A percentile compares a stretch with the other conserved stretches of the same genome.
Evolutionary conservation across 2,329 filamentous ascomycete species (phyloP).

Genomic region (Hansfordia pulvinata): DNA sequence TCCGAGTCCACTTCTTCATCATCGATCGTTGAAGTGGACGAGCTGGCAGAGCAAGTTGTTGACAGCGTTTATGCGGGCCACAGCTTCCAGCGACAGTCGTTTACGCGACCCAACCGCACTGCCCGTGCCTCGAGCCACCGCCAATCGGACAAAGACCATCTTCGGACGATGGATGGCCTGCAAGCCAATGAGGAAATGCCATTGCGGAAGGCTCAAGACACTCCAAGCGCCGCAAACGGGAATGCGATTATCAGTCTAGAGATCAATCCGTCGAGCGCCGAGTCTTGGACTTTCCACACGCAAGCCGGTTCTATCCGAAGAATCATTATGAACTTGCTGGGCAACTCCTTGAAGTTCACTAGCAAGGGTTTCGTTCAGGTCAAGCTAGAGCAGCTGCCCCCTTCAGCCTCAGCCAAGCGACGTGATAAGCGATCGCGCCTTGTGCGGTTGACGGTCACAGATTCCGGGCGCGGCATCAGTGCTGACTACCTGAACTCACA

Average conservation of each 20-base stretch:
- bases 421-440: slow-evolving; percentile 5
- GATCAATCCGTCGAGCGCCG: too few species aligned
- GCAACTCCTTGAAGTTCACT: slow-evolving; percentile 40
- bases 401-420: slow-evolving; percentile 6
- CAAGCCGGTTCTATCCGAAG: slow-evolving; percentile 8
- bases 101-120: slow-evolving; percentile 4
- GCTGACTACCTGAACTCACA: slow-evolving; percentile 45
- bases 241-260: too few species aligned
- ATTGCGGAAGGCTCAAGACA: too few species aligned
- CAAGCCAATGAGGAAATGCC: too few species aligned
- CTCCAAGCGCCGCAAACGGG: too few species aligned
- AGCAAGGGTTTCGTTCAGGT: slow-evolving; percentile 27
- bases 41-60: slow-evolving; percentile 29
- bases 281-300: neutral
- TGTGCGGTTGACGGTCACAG: slow-evolving; percentile 34
- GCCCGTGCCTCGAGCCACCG: slow-evolving; percentile 4
- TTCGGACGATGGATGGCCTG: too few species aligned
- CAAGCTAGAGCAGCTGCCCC: slow-evolving; percentile 13
- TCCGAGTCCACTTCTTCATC: slow-evolving; percentile 9
- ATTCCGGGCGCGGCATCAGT: slow-evolving; percentile 54
- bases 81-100: slow-evolving; percentile 16
- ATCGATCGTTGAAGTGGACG: slow-evolving; percentile 20
- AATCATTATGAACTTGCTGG: slow-evolving; percentile 37
- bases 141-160: slow-evolving; percentile 18
- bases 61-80: slow-evolving; percentile 32